These are phyloP conservation scores for Sequoiadendron giganteum DNA, from an alignment of 75 land plant species.

Conservation along the genomic window DNA sequence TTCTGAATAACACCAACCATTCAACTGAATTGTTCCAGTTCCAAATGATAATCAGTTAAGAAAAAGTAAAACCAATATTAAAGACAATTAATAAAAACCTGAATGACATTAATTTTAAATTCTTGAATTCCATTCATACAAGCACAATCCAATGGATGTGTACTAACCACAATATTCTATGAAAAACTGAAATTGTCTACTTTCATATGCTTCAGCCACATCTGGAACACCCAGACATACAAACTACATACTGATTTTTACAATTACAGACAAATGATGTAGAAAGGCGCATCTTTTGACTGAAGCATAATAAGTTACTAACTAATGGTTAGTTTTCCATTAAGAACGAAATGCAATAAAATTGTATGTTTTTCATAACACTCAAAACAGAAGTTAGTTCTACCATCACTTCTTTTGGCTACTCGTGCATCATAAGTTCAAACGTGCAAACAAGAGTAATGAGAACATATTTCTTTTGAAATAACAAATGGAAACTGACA, in stretches of 20 bases:
- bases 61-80: not conserved
- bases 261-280: not conserved
- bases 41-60: not conserved
- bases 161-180: not conserved
- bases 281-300: not conserved
- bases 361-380: not conserved
- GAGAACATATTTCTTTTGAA: too few species aligned
- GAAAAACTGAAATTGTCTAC: not conserved
- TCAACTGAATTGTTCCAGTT: not conserved
- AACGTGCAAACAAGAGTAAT: too few species aligned
- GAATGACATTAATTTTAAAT: not conserved
- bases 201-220: not conserved
- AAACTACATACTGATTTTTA: not conserved
- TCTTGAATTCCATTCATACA: not conserved
- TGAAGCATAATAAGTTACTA: not conserved
- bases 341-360: not conserved
- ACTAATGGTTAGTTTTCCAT: not conserved
- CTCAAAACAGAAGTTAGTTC: not conserved
- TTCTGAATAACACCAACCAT: not conserved
- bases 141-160: not conserved
- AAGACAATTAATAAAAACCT: not conserved
- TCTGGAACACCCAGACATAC: not conserved
- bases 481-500: too few species aligned
- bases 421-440: too few species aligned
- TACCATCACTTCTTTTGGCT: too few species aligned